Conservation (phyloP, 192 early-diverging fungal species). For the Glomus cerebriforme region DNA sequence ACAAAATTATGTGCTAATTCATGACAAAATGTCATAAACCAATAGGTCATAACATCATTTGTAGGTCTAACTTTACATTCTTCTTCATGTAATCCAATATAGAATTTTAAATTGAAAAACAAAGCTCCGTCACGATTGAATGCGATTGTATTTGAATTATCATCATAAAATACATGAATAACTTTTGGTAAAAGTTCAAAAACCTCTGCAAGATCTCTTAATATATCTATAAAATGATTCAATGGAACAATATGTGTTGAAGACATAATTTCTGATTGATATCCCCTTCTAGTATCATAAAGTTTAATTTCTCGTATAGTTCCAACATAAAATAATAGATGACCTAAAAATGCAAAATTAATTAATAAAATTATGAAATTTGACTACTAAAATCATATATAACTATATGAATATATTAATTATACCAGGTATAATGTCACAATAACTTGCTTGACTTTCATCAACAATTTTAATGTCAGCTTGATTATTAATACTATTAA, state of each 20-base stretch:
- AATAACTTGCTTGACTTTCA: too few relatives aligned
- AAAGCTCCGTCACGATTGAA: constrained; percentile 77
- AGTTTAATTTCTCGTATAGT: constrained; percentile 39
- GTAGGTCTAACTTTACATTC: constrained; percentile 17
- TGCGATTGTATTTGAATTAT: constrained; percentile 67
- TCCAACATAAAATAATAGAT: too few relatives aligned
- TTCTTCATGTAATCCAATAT: constrained; percentile 64
- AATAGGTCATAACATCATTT: constrained; percentile 61
- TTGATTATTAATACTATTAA: constrained; percentile 15
- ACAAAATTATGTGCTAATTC: constrained; percentile 84
- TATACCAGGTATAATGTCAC: too few relatives aligned
- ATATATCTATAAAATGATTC: constrained; percentile 44
- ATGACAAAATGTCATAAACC: constrained; percentile 85
- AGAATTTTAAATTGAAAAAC: constrained; percentile 86
- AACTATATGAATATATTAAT: too few relatives aligned
- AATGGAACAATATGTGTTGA: constrained; percentile 24
- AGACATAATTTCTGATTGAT: constrained; percentile 36
- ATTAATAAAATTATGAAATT: too few relatives aligned
- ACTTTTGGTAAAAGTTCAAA: constrained; percentile 58
- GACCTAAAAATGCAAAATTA: too few relatives aligned
- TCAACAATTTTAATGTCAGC: too few relatives aligned
- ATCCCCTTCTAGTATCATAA: constrained; percentile 38
- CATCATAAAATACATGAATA: constrained; percentile 81
- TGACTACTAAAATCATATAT: too few relatives aligned
- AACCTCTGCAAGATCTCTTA: constrained; percentile 52